Percentiles rank a stretch among this genome's conserved stretches.
phyloP scores from a whole-genome alignment of 495 filamentous ascomycete species.

The Neurospora intermedia region DNA sequence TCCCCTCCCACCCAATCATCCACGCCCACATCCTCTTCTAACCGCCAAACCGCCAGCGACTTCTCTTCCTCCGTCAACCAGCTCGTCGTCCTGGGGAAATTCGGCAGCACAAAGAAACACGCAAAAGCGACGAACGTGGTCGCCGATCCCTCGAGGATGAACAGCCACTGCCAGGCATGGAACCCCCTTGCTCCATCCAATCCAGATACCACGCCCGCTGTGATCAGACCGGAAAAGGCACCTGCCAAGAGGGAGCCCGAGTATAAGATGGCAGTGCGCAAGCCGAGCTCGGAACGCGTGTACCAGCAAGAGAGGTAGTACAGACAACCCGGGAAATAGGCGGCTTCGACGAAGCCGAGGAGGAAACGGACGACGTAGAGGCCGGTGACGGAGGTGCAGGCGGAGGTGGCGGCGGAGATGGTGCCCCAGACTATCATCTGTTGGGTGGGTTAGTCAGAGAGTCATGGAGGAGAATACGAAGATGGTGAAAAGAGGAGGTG shows the following conservation, averaged over 20 bases:
- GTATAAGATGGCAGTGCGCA: slow-evolving; percentile 50
- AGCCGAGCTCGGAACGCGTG: slow-evolving; percentile 45
- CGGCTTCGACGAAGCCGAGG: slow-evolving; percentile 51
- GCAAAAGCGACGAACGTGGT: slow-evolving; percentile 35
- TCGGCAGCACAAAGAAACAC: slow-evolving; percentile 56
- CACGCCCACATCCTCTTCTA: slow-evolving; percentile 70
- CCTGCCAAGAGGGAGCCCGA: slow-evolving; percentile 52
- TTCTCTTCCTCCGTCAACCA: slow-evolving; percentile 65
- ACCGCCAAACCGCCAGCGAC: slow-evolving; percentile 54
- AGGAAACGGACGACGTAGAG: slow-evolving; percentile 60
- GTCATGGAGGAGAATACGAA: not conserved
- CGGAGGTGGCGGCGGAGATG: slow-evolving; percentile 55
- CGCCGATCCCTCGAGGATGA: slow-evolving; percentile 65
- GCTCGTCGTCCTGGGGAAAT: slow-evolving; percentile 66
- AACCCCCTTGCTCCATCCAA: slow-evolving; percentile 38
- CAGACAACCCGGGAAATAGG: slow-evolving; percentile 40
- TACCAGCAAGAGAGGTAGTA: slow-evolving; percentile 53
- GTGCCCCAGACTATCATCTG: slow-evolving; percentile 63
- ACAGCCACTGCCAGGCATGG: slow-evolving; percentile 53
- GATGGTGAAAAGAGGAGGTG: not conserved
- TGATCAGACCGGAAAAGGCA: slow-evolving; percentile 53
- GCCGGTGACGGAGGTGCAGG: slow-evolving; percentile 49
- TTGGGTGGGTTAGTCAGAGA: slow-evolving; percentile 22
- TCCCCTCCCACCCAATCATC: slow-evolving; percentile 60
- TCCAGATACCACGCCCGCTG: slow-evolving; percentile 42